Evolutionary conservation across 352 stramenopile species (phyloP).

Genomic region (Phytophthora macrochlamydospora): DNA sequence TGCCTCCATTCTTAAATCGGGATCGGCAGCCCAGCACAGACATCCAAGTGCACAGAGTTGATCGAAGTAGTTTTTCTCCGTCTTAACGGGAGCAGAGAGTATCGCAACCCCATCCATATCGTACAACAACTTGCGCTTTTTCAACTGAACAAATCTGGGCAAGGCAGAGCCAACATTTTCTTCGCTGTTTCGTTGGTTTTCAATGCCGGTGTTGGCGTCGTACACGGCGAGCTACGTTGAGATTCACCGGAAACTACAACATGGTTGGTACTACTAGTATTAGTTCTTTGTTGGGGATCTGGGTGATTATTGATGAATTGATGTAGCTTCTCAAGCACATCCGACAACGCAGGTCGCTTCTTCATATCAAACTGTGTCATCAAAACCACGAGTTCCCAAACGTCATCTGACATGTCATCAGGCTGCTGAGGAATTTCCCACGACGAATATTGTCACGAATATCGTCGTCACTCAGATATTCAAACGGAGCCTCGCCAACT

Average conservation of each 20-base stretch:
- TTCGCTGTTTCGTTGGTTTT: not conserved
- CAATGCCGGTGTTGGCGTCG: not conserved
- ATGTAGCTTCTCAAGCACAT: slow-evolving; percentile 9
- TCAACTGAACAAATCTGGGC: slow-evolving; percentile 1
- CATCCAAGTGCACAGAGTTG: slow-evolving; percentile 7
- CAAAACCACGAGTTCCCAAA: slow-evolving; percentile 21
- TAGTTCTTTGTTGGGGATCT: not conserved
- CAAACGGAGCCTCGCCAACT: slow-evolving; percentile 26
- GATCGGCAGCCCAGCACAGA: not conserved
- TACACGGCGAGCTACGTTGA: not conserved
- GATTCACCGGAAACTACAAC: too few species aligned
- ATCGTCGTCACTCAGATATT: slow-evolving; percentile 11
- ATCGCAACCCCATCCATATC: not conserved
- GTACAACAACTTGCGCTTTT: slow-evolving; percentile 3
- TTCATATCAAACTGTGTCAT: slow-evolving; percentile 9
- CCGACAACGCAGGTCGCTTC: not conserved
- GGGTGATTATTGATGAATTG: not conserved
- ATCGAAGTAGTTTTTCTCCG: slow-evolving; percentile 1
- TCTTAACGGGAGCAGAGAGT: slow-evolving; percentile 4
- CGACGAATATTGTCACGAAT: slow-evolving; percentile 12
- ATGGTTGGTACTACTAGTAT: too few species aligned
- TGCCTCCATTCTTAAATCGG: not conserved
- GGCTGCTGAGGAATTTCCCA: slow-evolving; percentile 17
- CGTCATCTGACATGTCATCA: slow-evolving; percentile 15
- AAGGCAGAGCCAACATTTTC: slow-evolving; percentile 5